A percentile compares a stretch with the other conserved stretches of the same genome.
phyloP scores from a whole-genome alignment of 768 basidiomycete genomes.

The Fistulinella prunicolor region DNA sequence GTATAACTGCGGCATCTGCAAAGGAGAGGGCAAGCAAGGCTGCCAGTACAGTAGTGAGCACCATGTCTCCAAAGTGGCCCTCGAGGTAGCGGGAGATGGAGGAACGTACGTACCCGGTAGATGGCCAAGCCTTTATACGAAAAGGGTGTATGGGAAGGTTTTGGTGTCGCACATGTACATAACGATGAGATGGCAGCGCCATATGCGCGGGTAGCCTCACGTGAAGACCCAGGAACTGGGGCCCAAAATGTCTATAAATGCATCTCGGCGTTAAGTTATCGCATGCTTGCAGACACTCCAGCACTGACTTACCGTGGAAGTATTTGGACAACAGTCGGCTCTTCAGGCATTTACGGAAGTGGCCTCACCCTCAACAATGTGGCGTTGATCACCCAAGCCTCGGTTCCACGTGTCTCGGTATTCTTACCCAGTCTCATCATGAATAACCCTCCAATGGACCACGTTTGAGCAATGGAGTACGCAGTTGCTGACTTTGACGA shows the following conservation, averaged over 20 bases:
- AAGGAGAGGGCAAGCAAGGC: conserved; percentile 11
- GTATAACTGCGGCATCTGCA: conserved; percentile 21
- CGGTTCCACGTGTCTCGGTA: no score
- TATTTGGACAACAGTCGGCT: neutral
- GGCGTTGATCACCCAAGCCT: no score
- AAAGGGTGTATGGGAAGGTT: conserved; percentile 4
- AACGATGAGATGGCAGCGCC: neutral
- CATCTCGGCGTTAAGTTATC: neutral
- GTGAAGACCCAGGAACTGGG: neutral
- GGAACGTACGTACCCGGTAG: neutral
- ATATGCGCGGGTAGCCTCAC: conserved; percentile 6
- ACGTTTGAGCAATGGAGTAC: no score
- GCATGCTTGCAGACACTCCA: neutral
- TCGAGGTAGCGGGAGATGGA: neutral
- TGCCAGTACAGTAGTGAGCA: conserved; percentile 4
- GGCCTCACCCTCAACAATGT: no score
- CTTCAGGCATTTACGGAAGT: neutral
- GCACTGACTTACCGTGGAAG: no score
- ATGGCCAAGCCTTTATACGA: conserved; percentile 5
- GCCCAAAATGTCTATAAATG: neutral
- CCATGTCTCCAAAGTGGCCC: conserved; percentile 8
- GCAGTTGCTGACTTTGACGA: no score
- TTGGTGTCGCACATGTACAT: conserved; percentile 2
- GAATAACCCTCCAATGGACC: no score
- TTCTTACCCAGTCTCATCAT: no score